Evolutionary conservation across 306 rosid genomes (phyloP).

Genomic region (Abrus precatorius): DNA sequence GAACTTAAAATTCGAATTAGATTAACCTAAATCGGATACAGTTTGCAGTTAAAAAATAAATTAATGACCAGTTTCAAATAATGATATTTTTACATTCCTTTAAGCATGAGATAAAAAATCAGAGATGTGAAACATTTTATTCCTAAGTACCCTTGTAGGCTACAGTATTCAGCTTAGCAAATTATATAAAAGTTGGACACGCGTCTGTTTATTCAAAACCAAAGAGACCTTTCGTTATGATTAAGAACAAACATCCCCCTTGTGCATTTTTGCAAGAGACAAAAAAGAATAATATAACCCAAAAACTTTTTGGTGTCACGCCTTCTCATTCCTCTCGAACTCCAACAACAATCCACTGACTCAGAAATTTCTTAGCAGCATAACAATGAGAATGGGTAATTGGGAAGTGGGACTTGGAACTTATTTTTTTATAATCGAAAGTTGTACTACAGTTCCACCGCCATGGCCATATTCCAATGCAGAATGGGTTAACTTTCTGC

Average conservation of each 20-base stretch:
- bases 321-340: constrained; percentile 42
- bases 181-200: constrained; percentile 5
- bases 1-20: too few relatives aligned
- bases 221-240: background rate
- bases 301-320: constrained; percentile 38
- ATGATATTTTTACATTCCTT: too few relatives aligned
- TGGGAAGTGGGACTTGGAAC: constrained; percentile 26
- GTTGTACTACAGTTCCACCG: constrained; percentile 53
- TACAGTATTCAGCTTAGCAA: background rate
- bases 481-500: constrained; percentile 52
- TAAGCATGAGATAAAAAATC: too few relatives aligned
- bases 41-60: too few relatives aligned
- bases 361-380: constrained; percentile 48
- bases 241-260: constrained; percentile 46
- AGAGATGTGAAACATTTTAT: too few relatives aligned
- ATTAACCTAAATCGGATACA: too few relatives aligned
- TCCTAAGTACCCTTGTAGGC: too few relatives aligned
- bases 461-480: constrained; percentile 61
- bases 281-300: constrained; percentile 20
- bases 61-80: too few relatives aligned
- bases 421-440: constrained; percentile 10
- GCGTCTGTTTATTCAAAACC: constrained; percentile 18
- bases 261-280: constrained; percentile 41
- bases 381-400: constrained; percentile 5
- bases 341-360: constrained; percentile 40